Percentiles rank a stretch among this genome's conserved stretches.
Conservation (phyloP, 176 grass and related monocot species). For the Pontederia crassipes region DNA sequence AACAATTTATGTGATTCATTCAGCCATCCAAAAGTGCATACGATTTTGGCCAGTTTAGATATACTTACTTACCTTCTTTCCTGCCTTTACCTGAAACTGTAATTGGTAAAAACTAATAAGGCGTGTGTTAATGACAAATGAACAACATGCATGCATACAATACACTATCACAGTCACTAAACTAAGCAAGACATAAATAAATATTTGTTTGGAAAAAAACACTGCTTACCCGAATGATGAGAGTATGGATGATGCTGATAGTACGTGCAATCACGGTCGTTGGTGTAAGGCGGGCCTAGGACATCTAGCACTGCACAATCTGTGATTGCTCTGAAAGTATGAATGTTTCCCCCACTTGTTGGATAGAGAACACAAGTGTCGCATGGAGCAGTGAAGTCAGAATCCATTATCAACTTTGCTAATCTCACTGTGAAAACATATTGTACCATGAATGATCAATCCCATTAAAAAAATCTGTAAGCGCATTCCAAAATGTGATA, state of each 20-base stretch:
- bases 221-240: too few relatives aligned
- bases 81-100: too few relatives aligned
- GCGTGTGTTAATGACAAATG: too few relatives aligned
- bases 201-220: too few relatives aligned
- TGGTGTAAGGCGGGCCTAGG: slow-evolving; percentile 69
- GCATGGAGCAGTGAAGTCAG: slow-evolving; percentile 53
- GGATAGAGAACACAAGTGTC: slow-evolving; percentile 71
- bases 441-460: not conserved
- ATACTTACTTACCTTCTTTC: too few relatives aligned
- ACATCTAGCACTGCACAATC: slow-evolving; percentile 64
- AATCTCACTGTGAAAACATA: slow-evolving; percentile 36
- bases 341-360: slow-evolving; percentile 73
- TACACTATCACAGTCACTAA: too few relatives aligned
- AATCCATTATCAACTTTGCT: slow-evolving; percentile 53
- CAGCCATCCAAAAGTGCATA: too few relatives aligned
- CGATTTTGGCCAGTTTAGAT: too few relatives aligned
- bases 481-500: not conserved
- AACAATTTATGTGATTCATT: too few relatives aligned
- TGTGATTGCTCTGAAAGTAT: slow-evolving; percentile 44
- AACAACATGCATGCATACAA: too few relatives aligned
- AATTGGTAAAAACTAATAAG: too few relatives aligned
- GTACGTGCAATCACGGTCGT: slow-evolving; percentile 63
- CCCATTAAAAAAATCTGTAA: not conserved
- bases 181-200: too few relatives aligned
- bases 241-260: slow-evolving; percentile 32